Base-by-base conservation (phyloP, 768 basidiomycete genomes). In the Clavulina sp. region DNA sequence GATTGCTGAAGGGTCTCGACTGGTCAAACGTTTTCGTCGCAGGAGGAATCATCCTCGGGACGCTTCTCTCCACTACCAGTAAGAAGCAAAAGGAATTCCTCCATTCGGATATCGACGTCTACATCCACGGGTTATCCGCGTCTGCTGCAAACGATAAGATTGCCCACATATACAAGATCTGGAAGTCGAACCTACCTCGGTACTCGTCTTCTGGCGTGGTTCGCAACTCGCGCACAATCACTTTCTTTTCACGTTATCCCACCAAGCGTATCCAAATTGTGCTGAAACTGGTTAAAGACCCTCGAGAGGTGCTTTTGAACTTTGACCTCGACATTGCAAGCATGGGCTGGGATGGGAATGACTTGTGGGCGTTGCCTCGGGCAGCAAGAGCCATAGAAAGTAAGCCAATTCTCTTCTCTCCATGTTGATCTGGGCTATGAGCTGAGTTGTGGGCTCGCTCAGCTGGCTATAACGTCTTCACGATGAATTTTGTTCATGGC, bases 381-480 rank as follows among this genome's bases (percentile, higher is more conserved):
- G 48, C 48, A 16, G 48, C 23, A 31, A 5, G 48, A 6, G 48
- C 48, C 5, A 18, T 49, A 5, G 21, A 49, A 49, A 49, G 48
- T 49, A 31, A 23, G 48, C n/a, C n/a, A n/a, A n/a, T n/a, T n/a
- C n/a, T n/a, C n/a, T n/a, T n/a, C n/a, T n/a, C n/a, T 16, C 5
- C 23, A 16, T 23, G 16, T 26, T 49, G 21, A 16, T 5, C 9
- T 49, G 21, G 9, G 21, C 18, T 5, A 13, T 5, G 21, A 26
- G 7, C 21, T 26, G 13, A 31, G 23, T 13, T 46, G 7, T 28
- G 43, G 7, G 16, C 24, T 26, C 9, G 9, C 19, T 23, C 9
- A 46, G 43, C 43, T 28, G 43, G 43, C 7, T 46, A 46, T 23
- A 46, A 46, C 43, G 43, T 46, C 43, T 46, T 46, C 43, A 46